Evolutionary conservation across 2,329 filamentous ascomycete genomes (phyloP).

Genomic region (Rutstroemia sp.): DNA sequence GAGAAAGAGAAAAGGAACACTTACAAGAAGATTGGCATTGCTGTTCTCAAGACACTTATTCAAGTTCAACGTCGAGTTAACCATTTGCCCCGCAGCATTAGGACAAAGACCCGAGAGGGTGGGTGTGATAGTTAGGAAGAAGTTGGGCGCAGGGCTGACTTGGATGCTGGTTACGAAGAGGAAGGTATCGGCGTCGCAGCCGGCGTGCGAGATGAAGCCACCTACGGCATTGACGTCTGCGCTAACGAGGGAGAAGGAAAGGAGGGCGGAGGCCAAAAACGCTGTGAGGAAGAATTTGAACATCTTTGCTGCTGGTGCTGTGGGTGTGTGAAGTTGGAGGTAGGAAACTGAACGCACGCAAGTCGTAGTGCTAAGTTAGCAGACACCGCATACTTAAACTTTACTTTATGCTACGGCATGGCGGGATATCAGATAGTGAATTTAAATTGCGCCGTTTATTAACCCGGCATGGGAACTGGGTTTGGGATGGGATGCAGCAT

Average conservation of each 20-base stretch:
- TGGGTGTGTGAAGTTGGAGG: too few relatives aligned
- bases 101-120: constrained; percentile 2
- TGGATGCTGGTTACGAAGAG: background rate
- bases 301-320: background rate
- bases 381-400: too few relatives aligned
- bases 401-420: too few relatives aligned
- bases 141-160: background rate
- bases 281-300: background rate
- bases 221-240: background rate
- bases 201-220: background rate
- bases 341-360: too few relatives aligned
- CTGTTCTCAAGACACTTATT: constrained; percentile 3
- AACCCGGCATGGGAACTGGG: background rate
- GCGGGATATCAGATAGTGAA: background rate
- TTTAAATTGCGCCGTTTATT: background rate
- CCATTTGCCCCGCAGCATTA: background rate
- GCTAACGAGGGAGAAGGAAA: background rate
- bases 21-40: background rate
- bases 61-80: constrained; percentile 4
- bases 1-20: background rate
- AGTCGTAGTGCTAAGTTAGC: too few relatives aligned
- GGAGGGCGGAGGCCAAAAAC: background rate
- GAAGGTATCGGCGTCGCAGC: background rate
- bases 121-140: background rate
- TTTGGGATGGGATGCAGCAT: too few relatives aligned